Conservation (phyloP, 2,329 filamentous ascomycete genomes). For the Didymella pomorum region DNA sequence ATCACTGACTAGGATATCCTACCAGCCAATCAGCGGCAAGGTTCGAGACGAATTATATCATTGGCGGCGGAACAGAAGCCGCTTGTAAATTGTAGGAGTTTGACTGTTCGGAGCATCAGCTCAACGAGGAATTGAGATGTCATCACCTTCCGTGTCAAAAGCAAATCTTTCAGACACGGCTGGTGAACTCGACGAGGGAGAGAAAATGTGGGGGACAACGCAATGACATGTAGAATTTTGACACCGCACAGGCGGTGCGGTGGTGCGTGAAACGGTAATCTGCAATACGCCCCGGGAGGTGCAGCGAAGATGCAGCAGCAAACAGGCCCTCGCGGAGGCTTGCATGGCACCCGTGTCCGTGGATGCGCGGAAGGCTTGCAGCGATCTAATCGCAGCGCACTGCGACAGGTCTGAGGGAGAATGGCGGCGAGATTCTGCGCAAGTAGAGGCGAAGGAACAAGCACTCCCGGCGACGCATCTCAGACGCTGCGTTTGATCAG, state of each 20-base stretch:
- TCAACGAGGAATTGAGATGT: constrained; percentile 26
- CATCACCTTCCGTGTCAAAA: constrained; percentile 32
- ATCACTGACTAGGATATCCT: constrained; percentile 7
- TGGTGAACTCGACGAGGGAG: constrained; percentile 7
- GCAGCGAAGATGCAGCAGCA: constrained; percentile 33
- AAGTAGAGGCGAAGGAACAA: constrained; percentile 9
- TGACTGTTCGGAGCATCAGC: constrained; percentile 31
- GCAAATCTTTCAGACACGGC: constrained; percentile 21
- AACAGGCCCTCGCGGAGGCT: constrained; percentile 31
- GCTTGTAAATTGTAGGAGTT: constrained; percentile 20
- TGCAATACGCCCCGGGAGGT: constrained; percentile 31
- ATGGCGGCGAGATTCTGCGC: constrained; percentile 12
- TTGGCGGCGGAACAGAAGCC: constrained; percentile 38
- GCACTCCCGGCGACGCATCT: constrained; percentile 28
- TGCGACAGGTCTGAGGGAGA: constrained; percentile 37
- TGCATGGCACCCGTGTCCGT: constrained; percentile 40
- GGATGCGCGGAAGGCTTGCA: constrained; percentile 45
- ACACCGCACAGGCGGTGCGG: constrained; percentile 30
- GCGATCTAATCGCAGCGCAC: constrained; percentile 33
- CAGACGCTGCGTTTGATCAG: constrained; percentile 28
- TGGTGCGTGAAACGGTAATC: constrained; percentile 41
- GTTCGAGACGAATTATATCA: constrained; percentile 38
- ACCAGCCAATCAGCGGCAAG: constrained; percentile 34
- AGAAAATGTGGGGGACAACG: constrained; percentile 17
- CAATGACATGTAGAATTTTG: constrained; percentile 34